Percentiles rank a stretch among this genome's conserved stretches.
Conservation (phyloP, 768 basidiomycete species). For the Lactarius vividus region DNA sequence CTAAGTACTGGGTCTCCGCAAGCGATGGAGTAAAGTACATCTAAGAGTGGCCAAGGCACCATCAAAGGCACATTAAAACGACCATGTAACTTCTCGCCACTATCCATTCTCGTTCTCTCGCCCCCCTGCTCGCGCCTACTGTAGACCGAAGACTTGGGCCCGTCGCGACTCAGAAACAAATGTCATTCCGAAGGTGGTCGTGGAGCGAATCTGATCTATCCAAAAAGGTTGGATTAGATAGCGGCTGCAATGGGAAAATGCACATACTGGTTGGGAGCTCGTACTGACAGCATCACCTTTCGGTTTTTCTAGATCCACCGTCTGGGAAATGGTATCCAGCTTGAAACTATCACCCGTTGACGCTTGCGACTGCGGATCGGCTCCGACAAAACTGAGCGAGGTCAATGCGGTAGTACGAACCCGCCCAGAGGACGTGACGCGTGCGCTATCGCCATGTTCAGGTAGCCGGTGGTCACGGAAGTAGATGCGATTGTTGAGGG, state of each 20-base stretch:
- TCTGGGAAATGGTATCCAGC: background rate
- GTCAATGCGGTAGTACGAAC: background rate
- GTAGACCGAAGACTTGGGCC: background rate
- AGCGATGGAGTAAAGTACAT: background rate
- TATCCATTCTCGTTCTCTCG: background rate
- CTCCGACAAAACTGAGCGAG: background rate
- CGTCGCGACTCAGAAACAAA: background rate
- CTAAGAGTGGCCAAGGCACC: background rate
- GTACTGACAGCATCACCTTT: background rate
- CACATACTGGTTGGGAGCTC: background rate
- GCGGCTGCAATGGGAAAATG: background rate
- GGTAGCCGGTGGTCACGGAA: slow-evolving; percentile 16
- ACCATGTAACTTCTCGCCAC: background rate
- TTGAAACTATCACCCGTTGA: background rate
- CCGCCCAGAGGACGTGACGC: background rate
- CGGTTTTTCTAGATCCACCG: background rate
- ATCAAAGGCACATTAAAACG: background rate
- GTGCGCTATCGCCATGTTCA: background rate
- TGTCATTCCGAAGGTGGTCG: background rate
- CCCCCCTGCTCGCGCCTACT: background rate
- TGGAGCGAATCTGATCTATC: background rate
- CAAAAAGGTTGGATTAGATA: background rate
- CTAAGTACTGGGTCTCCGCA: background rate
- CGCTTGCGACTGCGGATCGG: background rate
- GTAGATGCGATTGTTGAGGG: slow-evolving; percentile 27